Evolutionary conservation across 2,329 filamentous ascomycete species (phyloP).

Genomic region (Hypoxylon sp.): DNA sequence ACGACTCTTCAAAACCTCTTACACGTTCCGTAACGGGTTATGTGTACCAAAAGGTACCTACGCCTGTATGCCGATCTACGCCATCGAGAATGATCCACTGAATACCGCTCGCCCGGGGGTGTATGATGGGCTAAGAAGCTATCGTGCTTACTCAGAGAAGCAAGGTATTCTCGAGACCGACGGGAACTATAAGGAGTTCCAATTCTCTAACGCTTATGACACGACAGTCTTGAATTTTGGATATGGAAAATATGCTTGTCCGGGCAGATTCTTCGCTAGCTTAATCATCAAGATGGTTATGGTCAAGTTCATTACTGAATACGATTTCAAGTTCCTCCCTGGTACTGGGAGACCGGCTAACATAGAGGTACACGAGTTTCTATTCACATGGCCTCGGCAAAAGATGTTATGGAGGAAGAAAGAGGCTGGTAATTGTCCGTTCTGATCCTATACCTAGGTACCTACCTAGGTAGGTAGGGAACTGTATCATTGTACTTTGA

Average conservation of each 20-base stretch:
- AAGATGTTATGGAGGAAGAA: constrained; percentile 30
- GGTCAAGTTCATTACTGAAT: constrained; percentile 45
- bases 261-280: constrained; percentile 50
- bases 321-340: constrained; percentile 45
- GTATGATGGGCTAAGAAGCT: constrained; percentile 53
- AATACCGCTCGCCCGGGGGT: constrained; percentile 46
- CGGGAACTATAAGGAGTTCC: neutral
- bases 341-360: constrained; percentile 42
- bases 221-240: constrained; percentile 51
- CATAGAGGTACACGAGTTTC: constrained; percentile 41
- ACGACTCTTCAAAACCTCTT: constrained; percentile 12
- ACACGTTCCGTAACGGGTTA: too few relatives aligned
- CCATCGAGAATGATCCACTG: constrained; percentile 48
- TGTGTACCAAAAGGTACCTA: constrained; percentile 20
- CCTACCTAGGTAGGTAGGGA: too few relatives aligned
- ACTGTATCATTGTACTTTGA: too few relatives aligned
- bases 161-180: neutral
- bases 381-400: constrained; percentile 39
- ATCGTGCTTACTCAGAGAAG: constrained; percentile 19
- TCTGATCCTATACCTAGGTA: too few relatives aligned
- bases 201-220: constrained; percentile 44
- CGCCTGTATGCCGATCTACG: constrained; percentile 31
- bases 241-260: constrained; percentile 52
- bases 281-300: constrained; percentile 50
- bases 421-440: neutral